Base-by-base conservation (phyloP, 805 yeast genomes). In the Kuraishia piskuri region DNA sequence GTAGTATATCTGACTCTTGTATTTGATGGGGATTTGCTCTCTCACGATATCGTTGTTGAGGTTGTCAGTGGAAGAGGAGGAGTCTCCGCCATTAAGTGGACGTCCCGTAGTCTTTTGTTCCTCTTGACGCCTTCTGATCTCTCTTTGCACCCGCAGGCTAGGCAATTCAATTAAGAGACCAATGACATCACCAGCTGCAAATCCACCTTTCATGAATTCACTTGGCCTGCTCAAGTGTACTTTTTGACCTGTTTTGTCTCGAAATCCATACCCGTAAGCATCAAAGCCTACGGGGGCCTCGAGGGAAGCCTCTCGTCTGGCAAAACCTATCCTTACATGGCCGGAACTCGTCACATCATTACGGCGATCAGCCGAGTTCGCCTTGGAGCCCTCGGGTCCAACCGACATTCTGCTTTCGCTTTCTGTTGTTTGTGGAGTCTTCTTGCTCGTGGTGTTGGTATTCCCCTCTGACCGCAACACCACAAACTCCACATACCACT, bases 261-360 rank as follows among this genome's bases (percentile, higher is more conserved):
- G 75, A 2, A 94, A 63, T 1, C 96, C 97, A 67, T 94, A 92
- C 0, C 97, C 92, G 69, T 90, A 94, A 0, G 90, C 92, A 67
- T 94, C 98, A 61, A 81, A 89, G 2, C 99, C 99, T 5, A 91
- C 94, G 0, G 99, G 98, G 0, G 96, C 96, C 59, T 92, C 97
- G 48, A 91, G 68, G 50, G 90, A 80, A 1, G 96, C 94, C 63
- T 92, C 98, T 56, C 90, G 77, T 52, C 98, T 72, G 0, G 86
- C 86, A 40, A 92, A 63, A 0, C 99, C 99, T 25, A 91, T 63
- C 25, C 99, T 70, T 1, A 94, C 90, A 65, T 91, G 92, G 17
- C 72, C 64, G 22, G 51, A 14, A 20, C 20, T 12, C 2, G 45
- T 23, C 17, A 31, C 40, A 31, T 31, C 40, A 6, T 10, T 25